These are phyloP conservation scores for Calycina herbarum DNA, from an alignment of 2,329 filamentous ascomycete genomes.

Conservation along the genomic window DNA sequence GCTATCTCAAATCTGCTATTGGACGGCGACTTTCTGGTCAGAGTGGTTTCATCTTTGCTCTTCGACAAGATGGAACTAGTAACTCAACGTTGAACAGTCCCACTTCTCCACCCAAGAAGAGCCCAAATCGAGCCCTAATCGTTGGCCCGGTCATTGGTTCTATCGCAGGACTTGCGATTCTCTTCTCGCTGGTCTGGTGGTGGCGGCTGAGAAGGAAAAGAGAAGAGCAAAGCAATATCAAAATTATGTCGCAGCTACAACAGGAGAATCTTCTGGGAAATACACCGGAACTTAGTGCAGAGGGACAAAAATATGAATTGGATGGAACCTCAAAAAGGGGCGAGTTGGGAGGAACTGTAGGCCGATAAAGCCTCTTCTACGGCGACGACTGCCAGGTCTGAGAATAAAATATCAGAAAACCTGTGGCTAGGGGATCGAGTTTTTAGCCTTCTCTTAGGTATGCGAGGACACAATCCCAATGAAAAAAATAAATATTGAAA, in stretches of 20 bases:
- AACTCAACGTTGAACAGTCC: not conserved
- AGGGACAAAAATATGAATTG: not conserved
- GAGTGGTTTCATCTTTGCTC: not conserved
- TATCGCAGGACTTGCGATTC: not conserved
- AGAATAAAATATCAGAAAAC: no score
- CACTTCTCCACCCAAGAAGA: not conserved
- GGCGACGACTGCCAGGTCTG: no score
- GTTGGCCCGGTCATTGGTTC: not conserved
- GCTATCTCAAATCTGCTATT: not conserved
- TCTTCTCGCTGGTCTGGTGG: not conserved
- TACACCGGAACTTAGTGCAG: not conserved
- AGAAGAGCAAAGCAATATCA: not conserved
- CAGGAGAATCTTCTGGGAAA: not conserved
- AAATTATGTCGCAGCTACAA: not conserved
- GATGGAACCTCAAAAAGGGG: not conserved
- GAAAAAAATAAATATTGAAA: no score
- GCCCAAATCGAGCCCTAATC: not conserved
- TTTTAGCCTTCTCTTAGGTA: no score
- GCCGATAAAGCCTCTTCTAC: no score
- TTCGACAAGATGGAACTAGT: not conserved
- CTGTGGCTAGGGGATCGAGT: no score
- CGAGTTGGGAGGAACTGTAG: not conserved
- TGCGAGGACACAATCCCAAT: no score
- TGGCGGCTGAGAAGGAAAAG: not conserved
- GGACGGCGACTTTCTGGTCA: not conserved